Evolutionary conservation across 2,329 filamentous ascomycete species (phyloP).

Genomic region (Orbilia ellipsospora): DNA sequence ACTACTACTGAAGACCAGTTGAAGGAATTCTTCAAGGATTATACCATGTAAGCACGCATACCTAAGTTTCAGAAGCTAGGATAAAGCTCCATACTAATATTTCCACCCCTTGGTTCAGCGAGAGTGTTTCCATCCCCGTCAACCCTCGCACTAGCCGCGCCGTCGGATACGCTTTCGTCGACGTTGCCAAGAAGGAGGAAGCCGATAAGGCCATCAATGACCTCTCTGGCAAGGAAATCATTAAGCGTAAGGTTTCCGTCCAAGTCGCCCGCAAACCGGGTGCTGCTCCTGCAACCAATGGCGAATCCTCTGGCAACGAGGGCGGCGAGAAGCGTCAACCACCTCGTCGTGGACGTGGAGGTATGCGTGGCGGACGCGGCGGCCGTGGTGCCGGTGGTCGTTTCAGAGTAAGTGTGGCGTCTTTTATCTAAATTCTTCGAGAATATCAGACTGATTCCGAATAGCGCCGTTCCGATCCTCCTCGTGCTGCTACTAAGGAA

Average conservation of each 20-base stretch:
- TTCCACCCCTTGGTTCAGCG: conserved; percentile 68
- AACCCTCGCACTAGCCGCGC: conserved; percentile 98
- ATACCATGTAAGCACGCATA: conserved; percentile 85
- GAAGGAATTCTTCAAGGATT: conserved; percentile 99
- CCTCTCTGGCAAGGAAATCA: conserved; percentile 96
- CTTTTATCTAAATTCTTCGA: conserved; percentile 14
- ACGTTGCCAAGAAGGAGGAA: conserved; percentile 92
- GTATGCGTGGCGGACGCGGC: conserved; percentile 71
- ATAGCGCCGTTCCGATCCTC: conserved; percentile 58
- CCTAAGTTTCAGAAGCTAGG: not conserved
- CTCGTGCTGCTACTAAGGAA: conserved; percentile 65
- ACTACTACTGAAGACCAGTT: conserved; percentile 99
- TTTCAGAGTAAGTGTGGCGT: conserved; percentile 70
- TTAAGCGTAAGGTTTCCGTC: conserved; percentile 98
- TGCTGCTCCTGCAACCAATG: conserved; percentile 73
- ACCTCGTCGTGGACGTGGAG: conserved; percentile 70
- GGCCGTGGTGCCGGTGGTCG: conserved; percentile 65
- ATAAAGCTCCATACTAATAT: conserved; percentile 53
- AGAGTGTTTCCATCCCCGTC: conserved; percentile 98
- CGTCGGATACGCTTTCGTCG: conserved; percentile 98
- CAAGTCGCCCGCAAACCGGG: conserved; percentile 98
- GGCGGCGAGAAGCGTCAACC: conserved; percentile 68
- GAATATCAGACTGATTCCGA: conserved; percentile 8
- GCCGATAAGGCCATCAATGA: conserved; percentile 94
- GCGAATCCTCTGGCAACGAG: conserved; percentile 74